These are phyloP conservation scores for Mucor irregularis DNA, from an alignment of 371 early-diverging fungal species.

Conservation along the genomic window DNA sequence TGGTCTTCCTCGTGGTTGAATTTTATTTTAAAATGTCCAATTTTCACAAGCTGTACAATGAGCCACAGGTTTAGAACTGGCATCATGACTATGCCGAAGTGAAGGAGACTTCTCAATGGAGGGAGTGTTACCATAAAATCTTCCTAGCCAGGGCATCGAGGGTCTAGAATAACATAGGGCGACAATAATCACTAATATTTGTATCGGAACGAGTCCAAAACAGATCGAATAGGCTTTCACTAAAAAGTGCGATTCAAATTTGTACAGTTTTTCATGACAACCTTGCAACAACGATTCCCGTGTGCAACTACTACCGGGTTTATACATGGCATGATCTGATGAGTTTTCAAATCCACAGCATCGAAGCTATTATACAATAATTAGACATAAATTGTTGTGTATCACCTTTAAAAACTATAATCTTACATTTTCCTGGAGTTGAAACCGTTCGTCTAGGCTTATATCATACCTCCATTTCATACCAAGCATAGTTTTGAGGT, in stretches of 20 bases:
- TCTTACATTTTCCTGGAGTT: neutral
- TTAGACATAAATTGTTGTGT: no score
- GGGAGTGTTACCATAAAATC: neutral
- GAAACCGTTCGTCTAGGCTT: conserved; percentile 2
- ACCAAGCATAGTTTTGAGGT: conserved; percentile 26
- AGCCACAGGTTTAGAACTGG: neutral
- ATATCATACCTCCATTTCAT: conserved; percentile 31
- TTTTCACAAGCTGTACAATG: conserved; percentile 5
- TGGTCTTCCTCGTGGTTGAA: no score
- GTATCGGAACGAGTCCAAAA: neutral
- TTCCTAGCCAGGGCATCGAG: neutral
- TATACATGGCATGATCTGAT: conserved; percentile 35
- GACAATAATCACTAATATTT: neutral
- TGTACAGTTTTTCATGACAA: conserved; percentile 30
- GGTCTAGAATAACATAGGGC: conserved; percentile 1
- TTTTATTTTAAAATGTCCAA: conserved; percentile 16
- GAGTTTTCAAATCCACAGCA: conserved; percentile 34
- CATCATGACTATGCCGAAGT: neutral
- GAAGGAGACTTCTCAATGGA: neutral
- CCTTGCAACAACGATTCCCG: conserved; percentile 35
- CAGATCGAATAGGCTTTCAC: conserved; percentile 16
- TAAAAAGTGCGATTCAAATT: conserved; percentile 21
- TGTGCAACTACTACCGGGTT: conserved; percentile 19
- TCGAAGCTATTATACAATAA: conserved; percentile 24
- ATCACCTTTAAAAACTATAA: neutral